Evolutionary conservation across 2,329 filamentous ascomycete genomes (phyloP).

Genomic region (Epichloe coenophiala): DNA sequence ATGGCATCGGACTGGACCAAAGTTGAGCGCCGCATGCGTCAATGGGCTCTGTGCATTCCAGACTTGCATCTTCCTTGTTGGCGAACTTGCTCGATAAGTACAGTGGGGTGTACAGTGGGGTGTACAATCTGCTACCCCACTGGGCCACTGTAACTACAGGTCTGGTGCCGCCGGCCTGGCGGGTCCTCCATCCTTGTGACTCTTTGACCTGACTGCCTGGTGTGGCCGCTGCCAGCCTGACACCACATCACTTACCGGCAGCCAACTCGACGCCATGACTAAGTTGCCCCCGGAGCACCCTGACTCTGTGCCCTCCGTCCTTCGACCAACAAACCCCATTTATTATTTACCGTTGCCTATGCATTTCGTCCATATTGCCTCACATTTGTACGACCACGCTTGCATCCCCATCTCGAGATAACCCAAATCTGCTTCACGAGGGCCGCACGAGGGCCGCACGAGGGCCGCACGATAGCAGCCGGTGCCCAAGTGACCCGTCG

Average conservation of each 20-base stretch:
- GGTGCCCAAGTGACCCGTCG: not conserved
- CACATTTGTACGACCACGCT: too few relatives aligned
- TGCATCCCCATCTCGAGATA: not conserved
- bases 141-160: not conserved
- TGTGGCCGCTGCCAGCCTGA: not conserved
- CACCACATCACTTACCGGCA: too few relatives aligned
- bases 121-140: too few relatives aligned
- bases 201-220: conserved; percentile 1
- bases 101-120: too few relatives aligned
- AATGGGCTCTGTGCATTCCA: not conserved
- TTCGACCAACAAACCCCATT: too few relatives aligned
- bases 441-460: not conserved
- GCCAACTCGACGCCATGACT: too few relatives aligned
- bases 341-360: too few relatives aligned
- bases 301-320: too few relatives aligned
- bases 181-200: not conserved
- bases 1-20: not conserved
- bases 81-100: too few relatives aligned
- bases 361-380: too few relatives aligned
- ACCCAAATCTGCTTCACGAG: not conserved
- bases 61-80: too few relatives aligned
- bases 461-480: not conserved
- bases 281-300: too few relatives aligned
- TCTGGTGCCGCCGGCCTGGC: not conserved
- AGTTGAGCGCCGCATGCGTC: not conserved